Conservation (phyloP, 2,329 filamentous ascomycete species). For the Penicillium sp. region DNA sequence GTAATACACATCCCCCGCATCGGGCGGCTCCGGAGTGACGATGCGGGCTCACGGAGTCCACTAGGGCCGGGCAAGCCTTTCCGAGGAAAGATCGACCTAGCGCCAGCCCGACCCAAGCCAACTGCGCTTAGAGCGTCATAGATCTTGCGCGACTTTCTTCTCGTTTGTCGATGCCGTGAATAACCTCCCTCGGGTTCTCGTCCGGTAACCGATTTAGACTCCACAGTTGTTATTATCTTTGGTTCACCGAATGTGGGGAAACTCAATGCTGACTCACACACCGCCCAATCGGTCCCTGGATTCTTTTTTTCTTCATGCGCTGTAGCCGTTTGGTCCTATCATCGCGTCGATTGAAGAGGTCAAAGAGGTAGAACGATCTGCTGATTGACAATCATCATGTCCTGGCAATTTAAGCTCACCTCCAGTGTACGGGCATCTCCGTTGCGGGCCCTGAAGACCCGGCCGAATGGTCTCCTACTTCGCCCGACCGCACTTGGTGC, state of each 20-base stretch:
- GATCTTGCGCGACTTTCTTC: slow-evolving; percentile 47
- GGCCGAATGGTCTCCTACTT: slow-evolving; percentile 30
- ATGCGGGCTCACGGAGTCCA: slow-evolving; percentile 7
- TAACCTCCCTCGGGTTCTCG: background rate
- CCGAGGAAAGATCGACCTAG: slow-evolving; percentile 16
- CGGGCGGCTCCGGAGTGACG: slow-evolving; percentile 18
- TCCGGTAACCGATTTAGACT: slow-evolving; percentile 3
- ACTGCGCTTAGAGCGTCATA: background rate
- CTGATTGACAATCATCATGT: slow-evolving; percentile 25
- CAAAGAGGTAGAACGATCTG: background rate
- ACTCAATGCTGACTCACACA: slow-evolving; percentile 24
- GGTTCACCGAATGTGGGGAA: slow-evolving; percentile 15
- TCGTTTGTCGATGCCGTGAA: background rate
- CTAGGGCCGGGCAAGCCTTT: slow-evolving; percentile 14
- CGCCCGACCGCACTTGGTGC: slow-evolving; percentile 18
- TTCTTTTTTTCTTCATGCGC: slow-evolving; percentile 10
- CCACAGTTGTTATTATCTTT: slow-evolving; percentile 3
- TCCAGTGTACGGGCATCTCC: slow-evolving; percentile 32
- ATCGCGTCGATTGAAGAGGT: background rate
- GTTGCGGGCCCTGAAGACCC: slow-evolving; percentile 30
- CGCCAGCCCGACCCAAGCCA: background rate
- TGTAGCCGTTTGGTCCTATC: background rate
- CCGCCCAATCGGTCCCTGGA: slow-evolving; percentile 19
- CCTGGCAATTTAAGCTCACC: slow-evolving; percentile 33
- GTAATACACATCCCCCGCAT: slow-evolving; percentile 9